Conservation (phyloP, 768 basidiomycete species). For the Dioszegia aurantiaca region DNA sequence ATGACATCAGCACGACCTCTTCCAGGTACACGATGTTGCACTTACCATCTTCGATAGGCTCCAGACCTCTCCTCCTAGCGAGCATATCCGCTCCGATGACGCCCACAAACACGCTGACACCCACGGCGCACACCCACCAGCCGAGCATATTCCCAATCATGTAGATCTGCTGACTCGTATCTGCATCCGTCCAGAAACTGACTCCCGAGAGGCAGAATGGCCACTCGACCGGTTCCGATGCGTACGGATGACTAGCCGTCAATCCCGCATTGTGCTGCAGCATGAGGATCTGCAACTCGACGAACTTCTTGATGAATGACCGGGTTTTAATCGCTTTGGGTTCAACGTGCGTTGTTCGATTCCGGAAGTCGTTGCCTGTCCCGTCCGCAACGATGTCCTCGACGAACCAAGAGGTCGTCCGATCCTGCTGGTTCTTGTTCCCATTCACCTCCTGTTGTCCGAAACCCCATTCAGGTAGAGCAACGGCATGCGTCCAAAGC, state of each 20-base stretch:
- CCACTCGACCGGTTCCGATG: conserved; percentile 94
- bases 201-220: conserved; percentile 94
- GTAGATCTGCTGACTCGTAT: conserved; percentile 86
- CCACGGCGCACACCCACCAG: conserved; percentile 90
- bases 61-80: conserved; percentile 75
- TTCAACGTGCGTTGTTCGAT: conserved; percentile 59
- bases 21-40: conserved; percentile 30
- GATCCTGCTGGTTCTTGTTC: conserved; percentile 83
- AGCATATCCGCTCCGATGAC: conserved; percentile 85
- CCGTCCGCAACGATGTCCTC: conserved; percentile 75
- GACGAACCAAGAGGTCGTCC: conserved; percentile 80
- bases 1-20: conserved; percentile 10
- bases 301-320: conserved; percentile 93
- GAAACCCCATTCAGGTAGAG: conserved; percentile 91
- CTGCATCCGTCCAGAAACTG: conserved; percentile 91
- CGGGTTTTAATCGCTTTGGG: conserved; percentile 71
- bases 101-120: conserved; percentile 81
- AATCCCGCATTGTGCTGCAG: conserved; percentile 98
- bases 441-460: conserved; percentile 98
- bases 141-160: conserved; percentile 89
- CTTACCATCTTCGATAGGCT: conserved; percentile 85
- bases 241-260: conserved; percentile 96
- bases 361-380: conserved; percentile 59
- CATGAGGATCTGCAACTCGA: conserved; percentile 90
- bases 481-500: conserved; percentile 82